Percentiles rank a stretch among this genome's conserved stretches.
Evolutionary conservation across 306 rosid species (phyloP).

Genomic region (Malus orientalis): DNA sequence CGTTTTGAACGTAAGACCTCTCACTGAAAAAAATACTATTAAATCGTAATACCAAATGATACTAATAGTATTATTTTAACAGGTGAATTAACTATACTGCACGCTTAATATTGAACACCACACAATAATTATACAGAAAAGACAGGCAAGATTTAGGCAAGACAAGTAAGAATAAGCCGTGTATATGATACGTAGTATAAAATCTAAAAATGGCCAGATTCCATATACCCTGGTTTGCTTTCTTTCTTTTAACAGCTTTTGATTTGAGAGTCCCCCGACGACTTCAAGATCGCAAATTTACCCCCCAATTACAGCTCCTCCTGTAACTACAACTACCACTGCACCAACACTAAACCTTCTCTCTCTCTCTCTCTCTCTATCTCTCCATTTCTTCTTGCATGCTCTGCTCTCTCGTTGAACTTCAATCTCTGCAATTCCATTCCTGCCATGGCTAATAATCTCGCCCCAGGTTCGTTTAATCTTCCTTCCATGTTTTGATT

Average conservation of each 20-base stretch:
- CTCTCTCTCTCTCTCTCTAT: slow-evolving; percentile 5
- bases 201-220: neutral
- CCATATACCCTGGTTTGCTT: neutral
- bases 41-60: no score
- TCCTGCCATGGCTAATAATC: slow-evolving; percentile 38
- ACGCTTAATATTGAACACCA: no score
- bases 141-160: neutral
- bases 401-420: slow-evolving; percentile 28
- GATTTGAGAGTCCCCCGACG: neutral
- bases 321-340: slow-evolving; percentile 6
- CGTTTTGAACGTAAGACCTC: no score
- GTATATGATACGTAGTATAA: neutral
- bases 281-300: slow-evolving; percentile 19
- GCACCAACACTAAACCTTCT: neutral
- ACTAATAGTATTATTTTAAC: no score
- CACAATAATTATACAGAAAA: neutral
- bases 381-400: slow-evolving; percentile 9
- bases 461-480: slow-evolving; percentile 41
- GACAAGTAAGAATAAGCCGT: neutral
- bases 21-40: no score
- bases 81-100: neutral
- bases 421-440: slow-evolving; percentile 1
- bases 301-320: slow-evolving; percentile 19
- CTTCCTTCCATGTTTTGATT: neutral
- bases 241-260: neutral